A percentile compares a stretch with the other conserved stretches of the same genome.
phyloP scores from a whole-genome alignment of 2,329 filamentous ascomycete species.

The Cryphonectria radicalis region DNA sequence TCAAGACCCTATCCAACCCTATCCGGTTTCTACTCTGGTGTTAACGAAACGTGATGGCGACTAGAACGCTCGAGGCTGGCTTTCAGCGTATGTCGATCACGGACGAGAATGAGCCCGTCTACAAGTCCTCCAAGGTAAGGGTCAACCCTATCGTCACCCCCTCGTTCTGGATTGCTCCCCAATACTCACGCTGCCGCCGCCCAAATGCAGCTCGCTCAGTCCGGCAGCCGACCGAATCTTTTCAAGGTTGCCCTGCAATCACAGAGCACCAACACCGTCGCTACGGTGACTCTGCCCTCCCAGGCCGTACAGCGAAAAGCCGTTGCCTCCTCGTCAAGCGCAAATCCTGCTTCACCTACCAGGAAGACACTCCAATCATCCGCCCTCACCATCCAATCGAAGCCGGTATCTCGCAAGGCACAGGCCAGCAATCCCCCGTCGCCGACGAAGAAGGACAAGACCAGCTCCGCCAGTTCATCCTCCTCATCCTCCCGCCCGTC shows the following conservation, averaged over 20 bases:
- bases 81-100: slow-evolving; percentile 89
- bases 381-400: slow-evolving; percentile 69
- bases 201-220: slow-evolving; percentile 53
- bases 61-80: slow-evolving; percentile 79
- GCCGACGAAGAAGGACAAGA: slow-evolving; percentile 56
- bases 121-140: slow-evolving; percentile 76
- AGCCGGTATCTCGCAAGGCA: slow-evolving; percentile 62
- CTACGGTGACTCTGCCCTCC: slow-evolving; percentile 70
- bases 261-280: slow-evolving; percentile 68
- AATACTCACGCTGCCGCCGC: slow-evolving; percentile 29
- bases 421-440: slow-evolving; percentile 48
- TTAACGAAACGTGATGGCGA: slow-evolving; percentile 52
- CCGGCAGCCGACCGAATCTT: slow-evolving; percentile 74
- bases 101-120: slow-evolving; percentile 77
- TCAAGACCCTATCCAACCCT: slow-evolving; percentile 4
- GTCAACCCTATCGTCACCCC: slow-evolving; percentile 30
- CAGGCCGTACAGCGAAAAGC: slow-evolving; percentile 63
- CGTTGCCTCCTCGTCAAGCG: slow-evolving; percentile 32
- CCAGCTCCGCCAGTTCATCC: slow-evolving; percentile 40
- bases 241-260: slow-evolving; percentile 85
- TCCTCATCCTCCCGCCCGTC: slow-evolving; percentile 37
- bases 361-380: slow-evolving; percentile 39
- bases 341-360: slow-evolving; percentile 31
- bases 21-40: not conserved
- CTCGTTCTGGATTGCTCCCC: not conserved